Evolutionary conservation across 495 filamentous ascomycete genomes (phyloP).

Genomic region (Eremomyces bilateralis): DNA sequence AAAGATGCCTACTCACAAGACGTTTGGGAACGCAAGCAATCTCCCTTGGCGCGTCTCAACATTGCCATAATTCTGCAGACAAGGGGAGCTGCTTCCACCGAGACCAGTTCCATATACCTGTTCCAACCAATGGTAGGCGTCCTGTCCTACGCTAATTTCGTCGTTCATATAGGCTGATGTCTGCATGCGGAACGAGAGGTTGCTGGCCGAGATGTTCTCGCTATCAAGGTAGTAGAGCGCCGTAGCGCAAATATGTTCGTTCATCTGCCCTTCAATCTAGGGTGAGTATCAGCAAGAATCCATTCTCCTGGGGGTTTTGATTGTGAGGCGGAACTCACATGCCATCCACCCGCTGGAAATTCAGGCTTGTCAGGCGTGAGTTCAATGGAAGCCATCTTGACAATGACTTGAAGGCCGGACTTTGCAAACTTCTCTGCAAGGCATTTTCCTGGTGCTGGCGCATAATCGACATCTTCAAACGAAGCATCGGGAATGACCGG

Average conservation of each 20-base stretch:
- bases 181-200: constrained; percentile 28
- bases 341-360: constrained; percentile 27
- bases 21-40: constrained; percentile 15
- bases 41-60: constrained; percentile 9
- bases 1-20: constrained; percentile 9
- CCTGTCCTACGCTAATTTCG: not conserved
- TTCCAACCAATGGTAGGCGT: constrained; percentile 1
- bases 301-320: not conserved
- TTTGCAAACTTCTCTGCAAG: constrained; percentile 3
- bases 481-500: constrained; percentile 5
- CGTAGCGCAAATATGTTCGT: constrained; percentile 18
- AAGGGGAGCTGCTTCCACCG: not conserved
- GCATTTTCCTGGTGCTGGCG: not conserved
- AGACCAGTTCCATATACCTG: constrained; percentile 4
- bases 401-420: constrained; percentile 34
- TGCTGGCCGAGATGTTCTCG: constrained; percentile 35
- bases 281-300: not conserved
- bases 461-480: constrained; percentile 6
- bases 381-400: constrained; percentile 39
- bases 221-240: constrained; percentile 25
- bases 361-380: constrained; percentile 33
- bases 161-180: constrained; percentile 3
- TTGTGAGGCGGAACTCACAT: constrained; percentile 4
- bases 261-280: constrained; percentile 13
- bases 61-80: constrained; percentile 7